Evolutionary conservation across 192 early-diverging fungal species (phyloP), one percentile per base, ranked within the genome.

Genomic region (Backusella westeae): DNA sequence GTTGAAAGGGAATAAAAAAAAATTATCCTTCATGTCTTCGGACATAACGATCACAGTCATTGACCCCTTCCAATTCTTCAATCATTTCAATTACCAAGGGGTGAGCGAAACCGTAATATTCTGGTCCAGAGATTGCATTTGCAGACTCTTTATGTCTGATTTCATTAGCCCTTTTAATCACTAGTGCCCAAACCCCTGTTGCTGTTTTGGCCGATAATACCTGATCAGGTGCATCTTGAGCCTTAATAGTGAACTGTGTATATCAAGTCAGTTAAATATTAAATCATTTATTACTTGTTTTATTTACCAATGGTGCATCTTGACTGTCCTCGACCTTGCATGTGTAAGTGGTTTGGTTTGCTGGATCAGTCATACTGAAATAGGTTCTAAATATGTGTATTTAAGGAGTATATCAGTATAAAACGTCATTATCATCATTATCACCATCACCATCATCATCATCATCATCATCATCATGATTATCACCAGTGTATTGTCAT

Each of bases 91-190:
- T 77, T 12, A 96, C 89, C 21, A 91, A 91, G 5, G 91, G 91
- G 59, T 93, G 89, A n/a, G 94, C 85, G 34, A 96, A 89, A 12
- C 94, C 94, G 84, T 93, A 96, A 79, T 92, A 94, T 79, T 96
- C 94, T 6, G 94, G 93, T 14, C 94, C 94, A 4, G 90, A 92
- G 3, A 90, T 90, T 39, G 91, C 90, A 79, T 91, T 92, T 14
- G 86, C 85, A 59, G 88, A 86, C 29, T 91, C 88, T 23, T 88
- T 85, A 17, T 90, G 82, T 46, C 93, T 84, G 71, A 94, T 81
- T 26, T 81, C 83, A 78, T 96, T 92, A n/a, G 90, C 93, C 6
- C 81, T 84, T 81, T 89, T 90, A 68, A 94, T 80, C 41, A 95
- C 84, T 4, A 86, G 67, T 5, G 89, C 87, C 94, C 93, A 96